Evolutionary conservation across 148 eudicot species (phyloP).

Genomic region (Pharnaceum exiguum): DNA sequence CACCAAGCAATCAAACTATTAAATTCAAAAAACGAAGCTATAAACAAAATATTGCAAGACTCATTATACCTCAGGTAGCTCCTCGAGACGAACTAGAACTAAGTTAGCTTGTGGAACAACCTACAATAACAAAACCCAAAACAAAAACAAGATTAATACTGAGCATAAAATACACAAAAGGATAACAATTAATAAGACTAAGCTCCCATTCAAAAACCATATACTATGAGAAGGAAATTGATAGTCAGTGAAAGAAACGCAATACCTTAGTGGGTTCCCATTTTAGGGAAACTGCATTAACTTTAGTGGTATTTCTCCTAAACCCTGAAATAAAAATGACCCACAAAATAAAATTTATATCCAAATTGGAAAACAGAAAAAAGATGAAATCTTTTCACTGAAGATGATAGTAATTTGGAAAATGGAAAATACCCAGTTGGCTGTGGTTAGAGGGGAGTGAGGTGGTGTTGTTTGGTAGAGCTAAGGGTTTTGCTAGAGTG

Average conservation of each 20-base stretch:
- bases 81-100: slow-evolving; percentile 78
- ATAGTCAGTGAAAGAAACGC: not conserved
- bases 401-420: not conserved
- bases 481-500: slow-evolving; percentile 34
- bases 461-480: slow-evolving; percentile 18
- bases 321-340: slow-evolving; percentile 35
- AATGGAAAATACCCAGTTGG: slow-evolving; percentile 21
- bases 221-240: not conserved
- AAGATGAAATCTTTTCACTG: not conserved
- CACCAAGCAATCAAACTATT: not conserved
- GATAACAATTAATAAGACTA: not conserved
- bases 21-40: not conserved
- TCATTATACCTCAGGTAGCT: slow-evolving; percentile 67
- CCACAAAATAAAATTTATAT: not conserved
- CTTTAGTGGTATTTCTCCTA: slow-evolving; percentile 36
- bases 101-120: slow-evolving; percentile 90
- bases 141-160: not conserved
- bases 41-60: not conserved
- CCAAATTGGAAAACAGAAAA: not conserved
- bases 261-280: slow-evolving; percentile 78
- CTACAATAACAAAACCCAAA: slow-evolving; percentile 23
- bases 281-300: slow-evolving; percentile 53
- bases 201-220: not conserved
- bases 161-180: not conserved
- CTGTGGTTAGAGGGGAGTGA: slow-evolving; percentile 25